These are phyloP conservation scores for Biscutella auriculata DNA, from an alignment of 441 rosid genomes.

Conservation along the genomic window DNA sequence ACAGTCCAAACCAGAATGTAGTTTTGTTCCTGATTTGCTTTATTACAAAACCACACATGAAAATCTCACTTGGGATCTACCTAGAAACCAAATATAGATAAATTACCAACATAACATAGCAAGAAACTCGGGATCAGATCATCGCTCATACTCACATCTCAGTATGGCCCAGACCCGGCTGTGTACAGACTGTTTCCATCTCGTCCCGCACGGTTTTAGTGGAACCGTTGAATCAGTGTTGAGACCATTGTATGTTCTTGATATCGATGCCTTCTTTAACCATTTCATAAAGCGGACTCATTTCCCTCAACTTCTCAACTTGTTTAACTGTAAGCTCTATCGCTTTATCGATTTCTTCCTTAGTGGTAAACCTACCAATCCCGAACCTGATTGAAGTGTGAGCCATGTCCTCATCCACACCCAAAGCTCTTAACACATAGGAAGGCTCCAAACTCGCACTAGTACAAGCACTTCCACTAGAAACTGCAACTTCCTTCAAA, in stretches of 20 bases:
- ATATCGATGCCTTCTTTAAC: conserved; percentile 84
- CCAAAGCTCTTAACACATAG: conserved; percentile 85
- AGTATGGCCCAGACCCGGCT: background rate
- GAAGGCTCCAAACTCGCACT: conserved; percentile 95
- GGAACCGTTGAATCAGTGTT: conserved; percentile 40
- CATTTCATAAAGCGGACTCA: conserved; percentile 97
- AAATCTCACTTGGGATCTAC: conserved; percentile 11
- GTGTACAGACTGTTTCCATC: background rate
- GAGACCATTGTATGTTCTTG: conserved; percentile 86
- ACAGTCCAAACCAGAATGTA: background rate
- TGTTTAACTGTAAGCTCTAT: conserved; percentile 72
- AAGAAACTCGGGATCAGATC: background rate
- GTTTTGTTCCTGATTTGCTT: conserved; percentile 10
- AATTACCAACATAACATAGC: conserved; percentile 4
- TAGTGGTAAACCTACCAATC: conserved; percentile 86
- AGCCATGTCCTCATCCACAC: conserved; percentile 96
- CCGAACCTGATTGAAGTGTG: conserved; percentile 93
- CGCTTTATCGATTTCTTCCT: conserved; percentile 76
- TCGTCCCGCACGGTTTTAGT: background rate
- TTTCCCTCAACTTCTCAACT: conserved; percentile 81
- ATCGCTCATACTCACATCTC: conserved; percentile 5
- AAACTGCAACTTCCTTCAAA: conserved; percentile 93
- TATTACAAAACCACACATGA: conserved; percentile 17
- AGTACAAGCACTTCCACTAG: conserved; percentile 95
- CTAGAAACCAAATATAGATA: background rate